These are phyloP conservation scores for Candida tetrigidarum DNA, from an alignment of 1,139 yeast genomes.

Conservation along the genomic window DNA sequence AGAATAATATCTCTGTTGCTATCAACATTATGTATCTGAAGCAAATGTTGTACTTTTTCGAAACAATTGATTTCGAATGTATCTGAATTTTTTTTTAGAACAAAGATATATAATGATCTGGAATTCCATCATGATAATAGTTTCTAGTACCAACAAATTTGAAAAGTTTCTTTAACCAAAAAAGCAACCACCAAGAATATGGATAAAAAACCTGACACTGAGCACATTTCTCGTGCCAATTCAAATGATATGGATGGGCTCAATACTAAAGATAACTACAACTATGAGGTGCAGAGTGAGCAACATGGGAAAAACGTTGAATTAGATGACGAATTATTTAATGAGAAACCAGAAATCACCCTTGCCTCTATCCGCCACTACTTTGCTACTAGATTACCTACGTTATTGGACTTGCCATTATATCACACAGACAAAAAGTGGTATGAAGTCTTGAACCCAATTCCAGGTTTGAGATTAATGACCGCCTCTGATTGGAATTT, in stretches of 20 bases:
- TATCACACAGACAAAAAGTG: conserved; percentile 16
- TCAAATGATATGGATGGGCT: not conserved
- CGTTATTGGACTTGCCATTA: conserved; percentile 26
- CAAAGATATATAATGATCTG: too few relatives aligned
- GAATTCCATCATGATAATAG: not conserved
- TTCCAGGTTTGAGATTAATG: conserved; percentile 34
- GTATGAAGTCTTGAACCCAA: conserved; percentile 34
- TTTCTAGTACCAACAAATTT: too few relatives aligned
- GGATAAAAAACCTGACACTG: conserved; percentile 13
- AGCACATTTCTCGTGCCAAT: conserved; percentile 10
- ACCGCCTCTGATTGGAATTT: conserved; percentile 53
- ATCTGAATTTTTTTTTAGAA: too few relatives aligned
- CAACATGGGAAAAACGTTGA: not conserved
- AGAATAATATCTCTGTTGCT: too few relatives aligned
- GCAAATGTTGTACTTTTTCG: too few relatives aligned
- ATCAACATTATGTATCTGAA: too few relatives aligned
- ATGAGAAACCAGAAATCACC: conserved; percentile 32
- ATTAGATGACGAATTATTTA: conserved; percentile 19
- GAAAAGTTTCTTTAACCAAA: too few relatives aligned
- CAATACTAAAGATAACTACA: not conserved
- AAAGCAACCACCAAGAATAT: conserved; percentile 1
- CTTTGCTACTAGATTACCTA: conserved; percentile 30
- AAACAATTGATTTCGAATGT: too few relatives aligned
- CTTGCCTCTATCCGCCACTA: conserved; percentile 26
- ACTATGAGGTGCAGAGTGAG: not conserved